Conservation (phyloP, 192 early-diverging fungal genomes). For the Rhizoclosmatium sp. region DNA sequence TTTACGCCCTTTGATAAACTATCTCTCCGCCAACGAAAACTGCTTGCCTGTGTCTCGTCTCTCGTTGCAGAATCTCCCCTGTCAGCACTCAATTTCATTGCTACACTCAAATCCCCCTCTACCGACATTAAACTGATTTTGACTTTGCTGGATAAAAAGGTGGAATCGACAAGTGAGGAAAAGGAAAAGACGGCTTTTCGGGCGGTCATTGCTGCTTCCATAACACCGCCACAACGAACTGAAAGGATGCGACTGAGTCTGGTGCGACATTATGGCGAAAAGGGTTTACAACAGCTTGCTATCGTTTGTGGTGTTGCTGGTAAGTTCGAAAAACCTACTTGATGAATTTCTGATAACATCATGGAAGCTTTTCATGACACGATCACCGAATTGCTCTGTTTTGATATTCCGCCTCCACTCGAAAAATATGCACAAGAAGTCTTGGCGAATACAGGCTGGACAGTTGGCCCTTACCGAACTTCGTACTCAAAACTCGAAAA, state of each 20-base stretch:
- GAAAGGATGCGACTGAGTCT: neutral
- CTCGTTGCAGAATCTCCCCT: neutral
- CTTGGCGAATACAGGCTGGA: slow-evolving; percentile 13
- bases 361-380: slow-evolving; percentile 1
- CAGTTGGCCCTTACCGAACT: neutral
- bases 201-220: neutral
- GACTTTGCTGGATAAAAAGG: neutral
- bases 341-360: neutral
- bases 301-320: slow-evolving; percentile 1
- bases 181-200: neutral
- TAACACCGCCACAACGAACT: neutral
- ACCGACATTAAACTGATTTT: neutral
- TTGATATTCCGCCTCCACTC: neutral
- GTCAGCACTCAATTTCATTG: neutral
- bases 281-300: slow-evolving; percentile 21
- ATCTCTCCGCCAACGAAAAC: neutral
- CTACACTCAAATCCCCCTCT: neutral
- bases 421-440: slow-evolving; percentile 4
- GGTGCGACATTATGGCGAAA: slow-evolving; percentile 14
- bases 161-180: neutral
- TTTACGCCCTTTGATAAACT: neutral
- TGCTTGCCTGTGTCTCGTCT: neutral
- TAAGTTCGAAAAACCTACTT: neutral
- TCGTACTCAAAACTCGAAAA: neutral
- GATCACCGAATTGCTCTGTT: slow-evolving; percentile 10